These are phyloP conservation scores for Clavulina sp. DNA, from an alignment of 768 basidiomycete genomes.

Conservation along the genomic window DNA sequence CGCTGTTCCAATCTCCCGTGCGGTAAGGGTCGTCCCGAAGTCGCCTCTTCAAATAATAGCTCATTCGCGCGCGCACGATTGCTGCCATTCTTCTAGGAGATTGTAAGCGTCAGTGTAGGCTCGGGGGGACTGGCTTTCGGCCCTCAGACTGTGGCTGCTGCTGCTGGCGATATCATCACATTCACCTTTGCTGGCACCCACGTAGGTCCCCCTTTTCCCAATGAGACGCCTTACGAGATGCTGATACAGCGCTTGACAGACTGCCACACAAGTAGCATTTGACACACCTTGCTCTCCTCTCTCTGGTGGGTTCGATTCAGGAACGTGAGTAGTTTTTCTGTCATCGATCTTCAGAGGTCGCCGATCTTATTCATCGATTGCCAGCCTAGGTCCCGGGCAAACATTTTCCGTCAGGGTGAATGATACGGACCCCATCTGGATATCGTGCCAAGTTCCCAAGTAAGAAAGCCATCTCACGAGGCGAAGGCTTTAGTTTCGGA, in stretches of 20 bases:
- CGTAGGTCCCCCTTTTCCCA: too few relatives aligned
- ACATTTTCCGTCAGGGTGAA: neutral
- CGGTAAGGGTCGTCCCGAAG: too few relatives aligned
- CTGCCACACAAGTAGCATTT: neutral
- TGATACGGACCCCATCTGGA: neutral
- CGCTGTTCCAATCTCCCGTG: too few relatives aligned
- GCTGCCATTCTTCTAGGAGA: too few relatives aligned
- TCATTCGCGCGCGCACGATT: too few relatives aligned
- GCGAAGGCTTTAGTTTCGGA: too few relatives aligned
- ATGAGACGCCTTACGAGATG: too few relatives aligned
- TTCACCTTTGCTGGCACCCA: neutral
- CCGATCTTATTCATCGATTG: neutral
- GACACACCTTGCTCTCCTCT: neutral
- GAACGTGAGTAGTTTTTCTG: constrained; percentile 33
- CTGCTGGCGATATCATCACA: neutral
- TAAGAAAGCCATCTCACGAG: too few relatives aligned
- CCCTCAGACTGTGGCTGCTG: neutral
- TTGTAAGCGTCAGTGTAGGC: too few relatives aligned
- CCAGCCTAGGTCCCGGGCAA: neutral
- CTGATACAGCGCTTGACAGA: neutral
- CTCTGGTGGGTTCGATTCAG: constrained; percentile 36
- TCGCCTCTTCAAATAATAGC: too few relatives aligned
- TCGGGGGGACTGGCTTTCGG: neutral
- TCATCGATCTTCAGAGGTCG: too few relatives aligned
- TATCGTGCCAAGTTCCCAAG: neutral